phyloP scores from a whole-genome alignment of 768 basidiomycete genomes.

The Leccinum subgranulosum region DNA sequence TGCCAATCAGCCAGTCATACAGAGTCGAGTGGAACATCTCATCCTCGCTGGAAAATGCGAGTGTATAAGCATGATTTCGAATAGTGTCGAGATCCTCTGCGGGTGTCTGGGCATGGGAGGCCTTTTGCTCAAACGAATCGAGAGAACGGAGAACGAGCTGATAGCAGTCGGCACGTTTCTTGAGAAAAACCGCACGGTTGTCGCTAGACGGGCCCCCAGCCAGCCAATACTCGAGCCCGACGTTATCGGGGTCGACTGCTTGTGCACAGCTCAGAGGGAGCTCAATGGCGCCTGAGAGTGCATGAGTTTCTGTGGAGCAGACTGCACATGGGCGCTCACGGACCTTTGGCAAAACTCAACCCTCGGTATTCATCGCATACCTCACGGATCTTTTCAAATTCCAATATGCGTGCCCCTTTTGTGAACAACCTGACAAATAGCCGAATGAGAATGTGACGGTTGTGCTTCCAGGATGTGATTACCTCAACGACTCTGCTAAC shows the following conservation, averaged over 20 bases:
- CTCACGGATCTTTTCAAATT: conserved; percentile 80
- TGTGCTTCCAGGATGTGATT: conserved; percentile 12
- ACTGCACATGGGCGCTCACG: conserved; percentile 11
- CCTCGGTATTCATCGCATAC: conserved; percentile 88
- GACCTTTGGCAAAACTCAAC: conserved; percentile 80
- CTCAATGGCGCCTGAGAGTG: conserved; percentile 67
- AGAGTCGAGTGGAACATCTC: conserved; percentile 91
- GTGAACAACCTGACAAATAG: conserved; percentile 64
- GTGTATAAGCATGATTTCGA: conserved; percentile 80
- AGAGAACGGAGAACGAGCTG: conserved; percentile 81
- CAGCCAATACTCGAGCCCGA: conserved; percentile 75
- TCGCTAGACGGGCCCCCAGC: conserved; percentile 59
- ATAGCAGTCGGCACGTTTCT: conserved; percentile 72
- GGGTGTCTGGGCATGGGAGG: conserved; percentile 32
- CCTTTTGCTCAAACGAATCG: conserved; percentile 70
- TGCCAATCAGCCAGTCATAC: conserved; percentile 90
- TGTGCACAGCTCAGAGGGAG: conserved; percentile 83
- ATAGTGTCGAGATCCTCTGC: conserved; percentile 63
- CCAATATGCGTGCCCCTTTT: conserved; percentile 82
- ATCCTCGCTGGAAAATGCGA: conserved; percentile 82
- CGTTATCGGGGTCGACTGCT: conserved; percentile 70
- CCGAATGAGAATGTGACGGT: conserved; percentile 4
- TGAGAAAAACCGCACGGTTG: conserved; percentile 52
- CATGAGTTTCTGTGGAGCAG: neutral
- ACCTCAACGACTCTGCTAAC: conserved; percentile 88